These are phyloP conservation scores for Tetrahymena elliotti DNA, from an alignment of 73 alveolate species.

Conservation along the genomic window DNA sequence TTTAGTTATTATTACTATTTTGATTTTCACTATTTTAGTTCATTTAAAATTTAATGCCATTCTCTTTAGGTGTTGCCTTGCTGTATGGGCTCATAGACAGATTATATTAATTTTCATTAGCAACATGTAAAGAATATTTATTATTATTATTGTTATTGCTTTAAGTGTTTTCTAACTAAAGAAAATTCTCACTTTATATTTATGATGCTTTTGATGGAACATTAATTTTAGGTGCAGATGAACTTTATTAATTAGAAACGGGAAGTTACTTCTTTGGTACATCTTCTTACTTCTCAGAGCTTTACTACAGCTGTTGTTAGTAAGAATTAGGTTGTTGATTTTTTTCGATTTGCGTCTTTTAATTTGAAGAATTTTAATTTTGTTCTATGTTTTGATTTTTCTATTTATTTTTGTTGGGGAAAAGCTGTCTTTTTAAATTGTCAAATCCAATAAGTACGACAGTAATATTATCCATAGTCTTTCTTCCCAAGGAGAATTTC, in stretches of 20 bases:
- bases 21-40: background rate
- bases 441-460: slow-evolving; percentile 58
- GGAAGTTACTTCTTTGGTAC: background rate
- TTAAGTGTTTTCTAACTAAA: background rate
- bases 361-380: background rate
- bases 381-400: background rate
- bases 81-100: background rate
- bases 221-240: background rate
- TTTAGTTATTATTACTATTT: background rate
- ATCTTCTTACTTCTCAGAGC: background rate
- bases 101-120: background rate
- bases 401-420: background rate
- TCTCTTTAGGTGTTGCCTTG: background rate
- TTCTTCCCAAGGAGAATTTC: slow-evolving; percentile 74
- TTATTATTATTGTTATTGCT: too few species aligned
- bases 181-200: background rate
- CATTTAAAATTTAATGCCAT: background rate
- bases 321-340: background rate
- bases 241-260: background rate
- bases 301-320: background rate
- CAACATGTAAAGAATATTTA: background rate
- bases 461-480: slow-evolving; percentile 67
- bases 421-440: slow-evolving; percentile 9
- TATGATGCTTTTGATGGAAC: background rate
- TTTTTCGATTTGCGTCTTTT: background rate